These are phyloP conservation scores for Musa schizocarpa DNA, from an alignment of 176 grass and related monocot genomes.

Conservation along the genomic window DNA sequence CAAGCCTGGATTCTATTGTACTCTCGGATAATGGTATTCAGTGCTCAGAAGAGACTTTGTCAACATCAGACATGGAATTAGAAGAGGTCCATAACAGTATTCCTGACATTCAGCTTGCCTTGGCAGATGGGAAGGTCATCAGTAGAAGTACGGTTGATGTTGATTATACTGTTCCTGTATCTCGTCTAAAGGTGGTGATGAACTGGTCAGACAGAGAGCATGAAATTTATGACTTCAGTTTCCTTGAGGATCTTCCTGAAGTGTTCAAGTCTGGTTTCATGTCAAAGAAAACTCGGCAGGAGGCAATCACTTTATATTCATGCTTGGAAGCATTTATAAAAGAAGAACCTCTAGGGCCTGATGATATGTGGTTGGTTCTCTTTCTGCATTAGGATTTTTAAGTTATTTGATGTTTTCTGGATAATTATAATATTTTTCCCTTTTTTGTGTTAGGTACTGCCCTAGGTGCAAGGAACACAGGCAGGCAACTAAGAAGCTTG, in stretches of 20 bases:
- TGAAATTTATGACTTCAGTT: constrained; percentile 58
- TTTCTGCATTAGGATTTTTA: constrained; percentile 5
- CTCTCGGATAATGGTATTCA: constrained; percentile 42
- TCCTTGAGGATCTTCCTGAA: constrained; percentile 75
- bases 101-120: constrained; percentile 45
- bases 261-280: constrained; percentile 77
- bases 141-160: constrained; percentile 31
- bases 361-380: constrained; percentile 92
- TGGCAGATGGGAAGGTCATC: constrained; percentile 76
- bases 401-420: neutral
- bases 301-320: constrained; percentile 83
- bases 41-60: constrained; percentile 21
- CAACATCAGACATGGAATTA: constrained; percentile 38
- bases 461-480: constrained; percentile 95
- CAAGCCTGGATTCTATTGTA: constrained; percentile 74
- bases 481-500: constrained; percentile 93
- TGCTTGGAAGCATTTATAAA: constrained; percentile 93
- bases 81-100: constrained; percentile 27
- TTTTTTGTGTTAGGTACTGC: constrained; percentile 53
- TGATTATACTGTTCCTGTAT: constrained; percentile 28
- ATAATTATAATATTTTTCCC: constrained; percentile 16
- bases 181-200: constrained; percentile 50
- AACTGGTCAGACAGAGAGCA: constrained; percentile 68
- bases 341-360: constrained; percentile 91
- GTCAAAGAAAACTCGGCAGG: constrained; percentile 82